Conservation (phyloP, 2,329 filamentous ascomycete genomes). For the Aspergillus alliaceus region DNA sequence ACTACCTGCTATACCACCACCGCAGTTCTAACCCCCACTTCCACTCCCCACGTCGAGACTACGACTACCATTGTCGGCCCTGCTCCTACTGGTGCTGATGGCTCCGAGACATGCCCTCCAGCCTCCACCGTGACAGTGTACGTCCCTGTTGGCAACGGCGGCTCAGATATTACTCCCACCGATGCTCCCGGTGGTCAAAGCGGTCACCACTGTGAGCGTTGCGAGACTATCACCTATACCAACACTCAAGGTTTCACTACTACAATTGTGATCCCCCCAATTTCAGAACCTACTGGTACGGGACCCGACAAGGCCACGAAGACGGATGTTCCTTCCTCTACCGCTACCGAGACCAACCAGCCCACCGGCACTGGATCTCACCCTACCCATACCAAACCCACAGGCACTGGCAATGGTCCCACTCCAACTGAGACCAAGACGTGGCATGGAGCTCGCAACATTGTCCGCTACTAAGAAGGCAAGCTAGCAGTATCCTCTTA, state of each 20-base stretch:
- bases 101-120: not conserved
- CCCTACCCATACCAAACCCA: slow-evolving; percentile 1
- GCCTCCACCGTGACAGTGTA: slow-evolving; percentile 18
- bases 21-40: slow-evolving; percentile 3
- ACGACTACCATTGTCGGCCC: not conserved
- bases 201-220: slow-evolving; percentile 17
- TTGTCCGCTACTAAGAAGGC: not conserved
- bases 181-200: not conserved
- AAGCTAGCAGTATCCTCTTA: not conserved
- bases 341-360: not conserved
- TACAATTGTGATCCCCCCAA: slow-evolving; percentile 28
- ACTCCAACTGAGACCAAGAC: not conserved
- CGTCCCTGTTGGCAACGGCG: slow-evolving; percentile 8
- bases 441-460: not conserved
- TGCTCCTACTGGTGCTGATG: not conserved
- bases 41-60: not conserved
- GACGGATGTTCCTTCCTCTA: not conserved
- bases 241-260: slow-evolving; percentile 23
- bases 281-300: not conserved
- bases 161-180: not conserved
- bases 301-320: not conserved
- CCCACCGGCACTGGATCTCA: not conserved
- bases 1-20: slow-evolving; percentile 30
- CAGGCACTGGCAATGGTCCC: slow-evolving; percentile 8
- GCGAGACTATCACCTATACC: slow-evolving; percentile 29